Evolutionary conservation across 1,139 yeast genomes (phyloP).

Genomic region (Wickerhamomyces sp.): DNA sequence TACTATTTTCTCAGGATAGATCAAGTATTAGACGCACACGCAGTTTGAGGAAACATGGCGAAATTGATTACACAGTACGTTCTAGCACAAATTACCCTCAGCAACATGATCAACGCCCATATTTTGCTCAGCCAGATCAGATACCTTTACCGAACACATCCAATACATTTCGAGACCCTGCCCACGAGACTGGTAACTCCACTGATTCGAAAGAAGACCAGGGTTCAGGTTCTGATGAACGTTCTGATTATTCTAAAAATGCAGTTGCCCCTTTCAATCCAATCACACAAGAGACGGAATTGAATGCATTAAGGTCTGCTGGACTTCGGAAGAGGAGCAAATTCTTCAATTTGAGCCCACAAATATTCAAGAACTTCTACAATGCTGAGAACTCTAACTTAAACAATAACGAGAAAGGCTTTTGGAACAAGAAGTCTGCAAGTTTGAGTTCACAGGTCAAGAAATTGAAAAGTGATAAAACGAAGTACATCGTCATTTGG

Average conservation of each 20-base stretch:
- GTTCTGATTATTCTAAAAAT: neutral
- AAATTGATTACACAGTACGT: too few relatives aligned
- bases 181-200: neutral
- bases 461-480: neutral
- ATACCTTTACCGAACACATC: neutral
- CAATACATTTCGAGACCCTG: neutral
- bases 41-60: neutral
- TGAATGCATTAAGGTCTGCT: conserved; percentile 7
- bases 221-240: neutral
- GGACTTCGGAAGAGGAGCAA: neutral
- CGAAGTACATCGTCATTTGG: conserved; percentile 17
- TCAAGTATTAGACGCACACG: conserved; percentile 3
- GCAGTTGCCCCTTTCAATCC: conserved; percentile 3
- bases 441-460: neutral
- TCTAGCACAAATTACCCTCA: too few relatives aligned
- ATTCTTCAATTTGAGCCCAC: conserved; percentile 3
- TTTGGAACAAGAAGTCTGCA: conserved; percentile 4
- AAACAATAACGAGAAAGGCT: conserved; percentile 3
- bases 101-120: too few relatives aligned
- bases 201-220: neutral
- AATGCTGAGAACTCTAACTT: conserved; percentile 12
- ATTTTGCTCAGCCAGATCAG: neutral
- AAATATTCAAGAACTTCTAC: conserved; percentile 10
- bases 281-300: conserved; percentile 15
- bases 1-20: conserved; percentile 13